Base-by-base conservation (phyloP, 257 asterid genomes). In the Asclepias syriaca region DNA sequence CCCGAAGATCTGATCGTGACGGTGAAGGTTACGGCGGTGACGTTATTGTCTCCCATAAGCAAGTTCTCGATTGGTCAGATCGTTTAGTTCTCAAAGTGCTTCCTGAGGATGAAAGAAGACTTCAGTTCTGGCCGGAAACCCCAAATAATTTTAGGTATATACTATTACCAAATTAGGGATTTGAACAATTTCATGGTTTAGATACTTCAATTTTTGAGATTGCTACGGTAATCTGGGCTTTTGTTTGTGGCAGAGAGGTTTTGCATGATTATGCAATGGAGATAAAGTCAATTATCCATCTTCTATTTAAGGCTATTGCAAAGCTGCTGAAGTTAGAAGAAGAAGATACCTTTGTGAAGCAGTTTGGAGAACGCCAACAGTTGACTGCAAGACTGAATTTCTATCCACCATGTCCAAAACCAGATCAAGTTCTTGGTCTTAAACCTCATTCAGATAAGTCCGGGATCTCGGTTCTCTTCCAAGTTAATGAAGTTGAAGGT, bases 391-490 rank as follows among this genome's bases (percentile, higher is more conserved):
- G 89, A 43, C 78, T 85, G 57, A 78, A 78, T 45, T 66, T 6
- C 34, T 83, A 85, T 40, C 87, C 89, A 5, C 85, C 84, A 11
- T 83, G 87, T 72, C 75, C 72, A 3, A 72, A 78, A n/a, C 84
- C 85, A 13, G 71, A 68, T 61, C 69, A 63, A 3, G 82, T 81
- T 60, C 87, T 78, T 18, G 86, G 79, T 3, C 71, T 74, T 21
- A 79, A 81, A 80, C 78, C 85, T 4, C 87, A 83, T 71, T 76
- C 79, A n/a, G 87, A 83, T 39, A 86, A 77, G 68, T 79, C 87
- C 18, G 70, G 71, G 11, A 67, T 24, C 27, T 24, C 27, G 27
- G 27, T 24, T 24, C 27, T 24, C 27, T 24, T 24, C 27, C 27
- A 24, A 24, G 27, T 24, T 24, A 24, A 24, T 24, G 79, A 79